phyloP scores from a whole-genome alignment of 768 basidiomycete genomes.

The Tulasnella sp. region DNA sequence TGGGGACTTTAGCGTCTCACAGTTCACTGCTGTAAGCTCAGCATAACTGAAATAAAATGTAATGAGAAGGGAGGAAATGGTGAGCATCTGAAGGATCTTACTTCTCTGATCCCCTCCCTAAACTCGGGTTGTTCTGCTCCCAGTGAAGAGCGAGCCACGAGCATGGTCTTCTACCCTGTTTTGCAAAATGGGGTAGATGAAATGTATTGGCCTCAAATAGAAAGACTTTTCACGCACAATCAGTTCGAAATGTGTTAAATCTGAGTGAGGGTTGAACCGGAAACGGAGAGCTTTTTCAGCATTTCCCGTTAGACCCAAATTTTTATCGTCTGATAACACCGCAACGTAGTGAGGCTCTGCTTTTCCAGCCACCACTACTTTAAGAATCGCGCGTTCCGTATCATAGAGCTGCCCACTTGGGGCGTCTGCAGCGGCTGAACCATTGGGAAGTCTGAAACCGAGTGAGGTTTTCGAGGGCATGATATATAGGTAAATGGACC shows the following conservation, averaged over 20 bases:
- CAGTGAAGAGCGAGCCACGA: not conserved
- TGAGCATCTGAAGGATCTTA: not conserved
- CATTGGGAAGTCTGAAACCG: not conserved
- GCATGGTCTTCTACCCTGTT: not conserved
- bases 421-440: not conserved
- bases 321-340: not conserved
- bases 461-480: not conserved
- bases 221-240: not conserved
- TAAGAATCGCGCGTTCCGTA: not conserved
- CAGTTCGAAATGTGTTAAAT: not conserved
- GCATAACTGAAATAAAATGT: not conserved
- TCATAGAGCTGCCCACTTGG: not conserved
- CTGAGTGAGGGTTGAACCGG: not conserved
- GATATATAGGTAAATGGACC: not conserved
- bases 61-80: not conserved
- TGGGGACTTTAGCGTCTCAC: not conserved
- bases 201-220: not conserved
- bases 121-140: not conserved
- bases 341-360: not conserved
- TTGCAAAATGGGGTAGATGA: not conserved
- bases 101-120: not conserved
- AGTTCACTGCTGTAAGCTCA: not conserved
- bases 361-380: not conserved
- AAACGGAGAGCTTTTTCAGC: not conserved
- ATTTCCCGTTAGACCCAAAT: not conserved